These are phyloP conservation scores for Candida fluviatilis DNA, from an alignment of 805 yeast genomes.

Conservation along the genomic window DNA sequence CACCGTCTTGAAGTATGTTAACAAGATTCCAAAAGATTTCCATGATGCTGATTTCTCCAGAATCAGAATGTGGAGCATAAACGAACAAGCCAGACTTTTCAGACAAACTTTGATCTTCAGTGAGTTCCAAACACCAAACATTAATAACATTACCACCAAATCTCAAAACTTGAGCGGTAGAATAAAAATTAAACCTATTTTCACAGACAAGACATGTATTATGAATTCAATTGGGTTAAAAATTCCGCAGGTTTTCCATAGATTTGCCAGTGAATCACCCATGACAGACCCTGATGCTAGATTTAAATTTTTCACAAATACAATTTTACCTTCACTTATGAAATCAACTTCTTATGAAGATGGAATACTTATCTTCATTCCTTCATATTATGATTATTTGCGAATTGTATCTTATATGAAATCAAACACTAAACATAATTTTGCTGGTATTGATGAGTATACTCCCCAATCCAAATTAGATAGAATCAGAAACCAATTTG, in stretches of 20 bases:
- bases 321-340: slow-evolving; percentile 67
- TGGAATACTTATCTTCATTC: slow-evolving; percentile 78
- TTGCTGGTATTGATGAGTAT: slow-evolving; percentile 81
- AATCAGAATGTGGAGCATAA: slow-evolving; percentile 87
- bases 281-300: slow-evolving; percentile 75
- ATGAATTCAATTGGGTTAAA: slow-evolving; percentile 63
- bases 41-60: slow-evolving; percentile 88
- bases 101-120: slow-evolving; percentile 78
- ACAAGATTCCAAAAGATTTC: slow-evolving; percentile 69
- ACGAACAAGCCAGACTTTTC: slow-evolving; percentile 67
- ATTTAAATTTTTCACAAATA: slow-evolving; percentile 73
- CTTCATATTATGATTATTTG: slow-evolving; percentile 82
- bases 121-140: slow-evolving; percentile 76
- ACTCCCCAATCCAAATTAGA: slow-evolving; percentile 67
- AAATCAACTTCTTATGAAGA: slow-evolving; percentile 57
- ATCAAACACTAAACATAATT: slow-evolving; percentile 57
- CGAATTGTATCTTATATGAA: slow-evolving; percentile 70
- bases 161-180: slow-evolving; percentile 59
- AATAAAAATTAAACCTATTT: slow-evolving; percentile 48
- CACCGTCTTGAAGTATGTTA: slow-evolving; percentile 61
- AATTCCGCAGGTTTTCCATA: slow-evolving; percentile 64
- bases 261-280: slow-evolving; percentile 57
- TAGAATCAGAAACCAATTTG: slow-evolving; percentile 66
- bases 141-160: slow-evolving; percentile 52
- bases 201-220: slow-evolving; percentile 46